Percentiles rank a stretch among this genome's conserved stretches.
Evolutionary conservation across 768 basidiomycete species (phyloP).

Genomic region (Hysterangium stoloniferum): DNA sequence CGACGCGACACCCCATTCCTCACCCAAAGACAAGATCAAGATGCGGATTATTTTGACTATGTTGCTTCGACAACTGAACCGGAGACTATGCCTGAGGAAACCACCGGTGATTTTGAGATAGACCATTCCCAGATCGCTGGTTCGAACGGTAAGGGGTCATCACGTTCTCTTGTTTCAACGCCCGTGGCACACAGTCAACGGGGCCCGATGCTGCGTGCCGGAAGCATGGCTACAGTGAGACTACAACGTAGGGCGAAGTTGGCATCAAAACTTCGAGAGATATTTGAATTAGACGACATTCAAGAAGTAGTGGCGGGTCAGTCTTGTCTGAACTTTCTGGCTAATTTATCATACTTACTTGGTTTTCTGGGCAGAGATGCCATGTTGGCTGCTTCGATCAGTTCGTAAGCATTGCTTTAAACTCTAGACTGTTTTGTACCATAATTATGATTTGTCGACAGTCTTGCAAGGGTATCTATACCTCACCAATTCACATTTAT

Average conservation of each 20-base stretch:
- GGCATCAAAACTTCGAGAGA: slow-evolving; percentile 81
- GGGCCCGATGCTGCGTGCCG: slow-evolving; percentile 34
- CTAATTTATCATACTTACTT: neutral
- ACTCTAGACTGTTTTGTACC: neutral
- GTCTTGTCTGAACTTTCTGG: slow-evolving; percentile 17
- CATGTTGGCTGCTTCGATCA: slow-evolving; percentile 88
- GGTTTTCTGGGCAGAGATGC: slow-evolving; percentile 55
- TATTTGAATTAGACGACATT: slow-evolving; percentile 76
- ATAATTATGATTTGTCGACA: slow-evolving; percentile 20
- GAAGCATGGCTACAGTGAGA: slow-evolving; percentile 69
- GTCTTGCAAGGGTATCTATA: slow-evolving; percentile 98
- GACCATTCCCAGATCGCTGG: neutral
- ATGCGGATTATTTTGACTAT: slow-evolving; percentile 8
- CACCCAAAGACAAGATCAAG: slow-evolving; percentile 3
- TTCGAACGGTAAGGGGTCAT: neutral
- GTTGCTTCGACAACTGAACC: slow-evolving; percentile 36
- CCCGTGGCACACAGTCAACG: slow-evolving; percentile 7
- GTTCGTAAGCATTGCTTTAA: slow-evolving; percentile 55
- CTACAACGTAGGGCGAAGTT: slow-evolving; percentile 60
- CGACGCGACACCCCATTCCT: slow-evolving; percentile 30
- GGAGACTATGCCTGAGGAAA: slow-evolving; percentile 26
- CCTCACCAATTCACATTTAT: slow-evolving; percentile 84
- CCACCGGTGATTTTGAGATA: slow-evolving; percentile 57
- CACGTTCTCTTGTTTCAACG: neutral
- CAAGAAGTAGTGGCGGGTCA: slow-evolving; percentile 79